phyloP scores from a whole-genome alignment of 1,284 basidiomycete species.

The Cutaneotrichosporon sp. region DNA sequence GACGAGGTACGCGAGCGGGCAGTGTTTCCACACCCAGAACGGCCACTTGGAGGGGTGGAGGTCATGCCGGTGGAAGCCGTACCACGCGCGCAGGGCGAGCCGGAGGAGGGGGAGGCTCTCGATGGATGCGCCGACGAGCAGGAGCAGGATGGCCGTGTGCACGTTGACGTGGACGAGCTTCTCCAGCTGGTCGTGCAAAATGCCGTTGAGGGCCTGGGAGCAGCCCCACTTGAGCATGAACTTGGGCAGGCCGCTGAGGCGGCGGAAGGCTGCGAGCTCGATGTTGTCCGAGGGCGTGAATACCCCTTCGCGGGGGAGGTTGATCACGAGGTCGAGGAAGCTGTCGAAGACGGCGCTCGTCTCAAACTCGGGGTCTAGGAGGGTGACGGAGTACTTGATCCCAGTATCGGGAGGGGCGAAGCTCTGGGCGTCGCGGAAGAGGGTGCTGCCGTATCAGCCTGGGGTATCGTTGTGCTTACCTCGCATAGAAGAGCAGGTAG shows the following conservation, averaged over 20 bases:
- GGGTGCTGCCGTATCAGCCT: background rate
- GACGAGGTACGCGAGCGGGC: no score
- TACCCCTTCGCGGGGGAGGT: background rate
- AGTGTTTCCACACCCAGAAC: no score
- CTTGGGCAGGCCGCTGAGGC: background rate
- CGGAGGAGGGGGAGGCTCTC: no score
- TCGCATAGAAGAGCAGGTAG: background rate
- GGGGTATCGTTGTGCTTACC: background rate
- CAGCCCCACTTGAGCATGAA: background rate
- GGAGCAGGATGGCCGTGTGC: background rate
- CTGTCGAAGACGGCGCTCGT: background rate
- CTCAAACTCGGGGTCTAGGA: background rate
- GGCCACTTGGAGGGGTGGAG: no score
- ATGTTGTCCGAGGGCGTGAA: background rate
- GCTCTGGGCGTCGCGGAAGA: background rate
- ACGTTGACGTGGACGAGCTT: background rate
- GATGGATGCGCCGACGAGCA: background rate
- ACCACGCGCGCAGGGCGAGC: no score
- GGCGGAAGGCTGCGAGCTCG: background rate
- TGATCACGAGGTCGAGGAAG: background rate
- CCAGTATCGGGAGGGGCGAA: no score
- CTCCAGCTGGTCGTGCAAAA: background rate
- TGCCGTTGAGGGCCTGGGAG: background rate
- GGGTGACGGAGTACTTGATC: constrained; percentile 4
- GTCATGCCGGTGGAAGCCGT: no score